Percentiles rank a stretch among this genome's conserved stretches.
Conservation (phyloP, 208 protist genomes). For the Porcisia hertigi region DNA sequence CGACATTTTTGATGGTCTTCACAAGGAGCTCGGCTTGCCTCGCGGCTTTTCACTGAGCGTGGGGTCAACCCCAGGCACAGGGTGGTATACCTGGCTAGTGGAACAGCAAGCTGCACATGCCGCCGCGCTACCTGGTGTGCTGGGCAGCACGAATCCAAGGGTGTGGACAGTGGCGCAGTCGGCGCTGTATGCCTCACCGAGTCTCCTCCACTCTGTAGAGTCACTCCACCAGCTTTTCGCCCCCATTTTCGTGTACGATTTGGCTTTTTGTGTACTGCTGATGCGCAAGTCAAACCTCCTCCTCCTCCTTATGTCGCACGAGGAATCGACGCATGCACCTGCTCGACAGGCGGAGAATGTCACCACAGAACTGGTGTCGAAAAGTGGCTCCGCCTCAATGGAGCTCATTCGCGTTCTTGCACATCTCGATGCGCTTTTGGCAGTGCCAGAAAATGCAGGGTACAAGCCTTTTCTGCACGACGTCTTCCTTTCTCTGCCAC, state of each 20-base stretch:
- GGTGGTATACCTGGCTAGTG: constrained; percentile 21
- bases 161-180: constrained; percentile 68
- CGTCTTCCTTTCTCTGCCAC: constrained; percentile 52
- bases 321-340: neutral
- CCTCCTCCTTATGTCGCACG: constrained; percentile 21
- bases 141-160: constrained; percentile 32
- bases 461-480: constrained; percentile 61
- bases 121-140: constrained; percentile 20
- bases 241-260: constrained; percentile 25
- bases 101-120: constrained; percentile 21
- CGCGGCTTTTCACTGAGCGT: constrained; percentile 21
- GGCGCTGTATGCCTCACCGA: constrained; percentile 49
- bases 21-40: constrained; percentile 70
- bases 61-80: neutral
- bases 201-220: constrained; percentile 35
- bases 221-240: constrained; percentile 38
- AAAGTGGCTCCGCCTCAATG: neutral
- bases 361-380: neutral
- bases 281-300: constrained; percentile 57
- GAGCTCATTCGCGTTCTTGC: constrained; percentile 21
- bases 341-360: constrained; percentile 1
- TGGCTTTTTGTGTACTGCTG: constrained; percentile 53
- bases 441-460: constrained; percentile 39
- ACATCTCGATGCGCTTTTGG: constrained; percentile 32
- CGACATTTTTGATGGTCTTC: constrained; percentile 52